phyloP scores from a whole-genome alignment of 2,329 filamentous ascomycete genomes.

The Ascosphaera apis region DNA sequence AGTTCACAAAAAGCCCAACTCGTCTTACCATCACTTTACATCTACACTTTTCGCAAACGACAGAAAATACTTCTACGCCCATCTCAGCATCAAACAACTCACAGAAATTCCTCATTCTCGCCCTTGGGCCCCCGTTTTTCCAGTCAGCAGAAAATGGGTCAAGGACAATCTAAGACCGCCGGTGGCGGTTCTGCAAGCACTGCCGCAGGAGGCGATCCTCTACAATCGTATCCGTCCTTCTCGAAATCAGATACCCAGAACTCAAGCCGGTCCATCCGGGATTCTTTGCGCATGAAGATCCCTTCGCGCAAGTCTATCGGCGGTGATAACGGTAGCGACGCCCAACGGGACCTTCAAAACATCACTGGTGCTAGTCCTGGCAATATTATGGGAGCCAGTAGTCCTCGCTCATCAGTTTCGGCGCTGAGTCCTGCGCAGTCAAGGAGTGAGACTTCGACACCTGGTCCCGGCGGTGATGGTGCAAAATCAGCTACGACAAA shows the following conservation, averaged over 20 bases:
- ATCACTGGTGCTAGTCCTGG: neutral
- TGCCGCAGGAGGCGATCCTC: constrained; percentile 30
- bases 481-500: neutral
- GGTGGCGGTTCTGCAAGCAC: constrained; percentile 23
- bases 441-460: neutral
- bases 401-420: neutral
- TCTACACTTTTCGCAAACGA: too few relatives aligned
- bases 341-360: neutral
- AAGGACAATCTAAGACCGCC: constrained; percentile 29
- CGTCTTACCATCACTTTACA: too few relatives aligned
- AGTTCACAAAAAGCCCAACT: too few relatives aligned
- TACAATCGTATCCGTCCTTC: constrained; percentile 80
- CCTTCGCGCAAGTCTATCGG: constrained; percentile 27
- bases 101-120: neutral
- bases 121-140: constrained; percentile 8
- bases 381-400: constrained; percentile 31
- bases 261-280: constrained; percentile 65
- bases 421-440: neutral
- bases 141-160: too few relatives aligned
- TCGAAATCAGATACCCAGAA: constrained; percentile 83
- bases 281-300: constrained; percentile 68
- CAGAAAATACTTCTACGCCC: neutral
- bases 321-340: neutral
- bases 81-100: too few relatives aligned
- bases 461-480: neutral